Base-by-base conservation (phyloP, 192 early-diverging fungal genomes). In the Gonapodya sp. region DNA sequence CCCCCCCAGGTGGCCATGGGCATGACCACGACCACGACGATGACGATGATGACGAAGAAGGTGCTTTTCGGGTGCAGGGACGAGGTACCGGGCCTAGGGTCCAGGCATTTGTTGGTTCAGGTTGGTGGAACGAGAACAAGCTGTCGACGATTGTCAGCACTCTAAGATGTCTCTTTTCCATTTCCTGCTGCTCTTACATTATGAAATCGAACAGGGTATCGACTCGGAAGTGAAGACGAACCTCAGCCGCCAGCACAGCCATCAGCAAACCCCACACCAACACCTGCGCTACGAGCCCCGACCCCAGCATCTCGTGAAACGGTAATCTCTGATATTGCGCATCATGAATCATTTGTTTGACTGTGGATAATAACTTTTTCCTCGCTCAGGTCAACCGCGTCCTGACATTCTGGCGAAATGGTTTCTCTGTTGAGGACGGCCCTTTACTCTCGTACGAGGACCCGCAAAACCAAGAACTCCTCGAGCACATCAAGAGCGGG, bases 401-500 rank as follows among this genome's bases (percentile, higher is more conserved):
- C 73, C 87, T 99, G 79, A 98, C 94, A 16, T 98, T 99, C 82
- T 99, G 96, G 95, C 87, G 92, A 79, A 94, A 97, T 82, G 97
- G 97, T 79, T 99, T 98, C 82, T 96, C 93, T 78, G 88, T 99
- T 82, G 96, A 94, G 31, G 95, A 97, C 81, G 97, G 97, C 0
- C 94, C 95, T 0, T 86, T 99, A 78, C 86, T 93, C 82, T 85
- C 89, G 73, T 95, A 95, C 79, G 91, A 94, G 77, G 96, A 96
- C 82, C 96, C 97, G 1, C 88, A 89, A 81, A 97, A 94, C 87
- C 88, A 93, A 84, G 91, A 93, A 82, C 89, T 94, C 77, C 87
- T 98, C 81, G 90, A 93, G 78, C 92, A 93, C 24, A 97, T 98
- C 80, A 94, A 96, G 78, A 92, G 90, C 80, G 96, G 96, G 93